These are phyloP conservation scores for Phalaenopsis hybrid DNA, from an alignment of 116 monocot genomes.

Conservation along the genomic window DNA sequence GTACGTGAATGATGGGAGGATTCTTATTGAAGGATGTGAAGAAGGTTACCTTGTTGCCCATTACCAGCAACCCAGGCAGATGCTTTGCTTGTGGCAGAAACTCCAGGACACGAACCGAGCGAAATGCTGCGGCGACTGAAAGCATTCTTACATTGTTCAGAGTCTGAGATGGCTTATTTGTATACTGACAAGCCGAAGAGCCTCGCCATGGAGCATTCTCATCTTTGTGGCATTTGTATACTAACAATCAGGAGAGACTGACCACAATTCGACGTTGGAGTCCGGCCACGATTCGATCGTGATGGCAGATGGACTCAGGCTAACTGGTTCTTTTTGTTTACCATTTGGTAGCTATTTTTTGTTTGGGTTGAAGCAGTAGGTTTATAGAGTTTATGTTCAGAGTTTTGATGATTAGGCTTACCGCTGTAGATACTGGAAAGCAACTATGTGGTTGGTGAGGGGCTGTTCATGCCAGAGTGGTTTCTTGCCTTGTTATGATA, in stretches of 20 bases:
- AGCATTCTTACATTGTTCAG: neutral
- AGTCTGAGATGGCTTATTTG: neutral
- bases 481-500: neutral
- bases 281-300: neutral
- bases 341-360: neutral
- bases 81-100: constrained; percentile 86
- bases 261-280: neutral
- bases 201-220: neutral
- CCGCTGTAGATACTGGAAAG: neutral
- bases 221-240: neutral
- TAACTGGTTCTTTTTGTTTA: neutral
- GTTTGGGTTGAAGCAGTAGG: neutral
- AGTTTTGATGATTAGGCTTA: neutral
- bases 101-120: constrained; percentile 50
- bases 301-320: neutral
- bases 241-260: neutral
- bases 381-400: neutral
- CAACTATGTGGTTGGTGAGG: neutral
- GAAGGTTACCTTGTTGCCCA: constrained; percentile 79
- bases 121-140: constrained; percentile 46
- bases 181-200: neutral
- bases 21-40: constrained; percentile 60
- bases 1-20: constrained; percentile 65
- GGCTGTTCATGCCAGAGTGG: neutral
- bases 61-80: constrained; percentile 77